These are phyloP conservation scores for Populus ilicifolia DNA, from an alignment of 345 rosid species.

Conservation along the genomic window DNA sequence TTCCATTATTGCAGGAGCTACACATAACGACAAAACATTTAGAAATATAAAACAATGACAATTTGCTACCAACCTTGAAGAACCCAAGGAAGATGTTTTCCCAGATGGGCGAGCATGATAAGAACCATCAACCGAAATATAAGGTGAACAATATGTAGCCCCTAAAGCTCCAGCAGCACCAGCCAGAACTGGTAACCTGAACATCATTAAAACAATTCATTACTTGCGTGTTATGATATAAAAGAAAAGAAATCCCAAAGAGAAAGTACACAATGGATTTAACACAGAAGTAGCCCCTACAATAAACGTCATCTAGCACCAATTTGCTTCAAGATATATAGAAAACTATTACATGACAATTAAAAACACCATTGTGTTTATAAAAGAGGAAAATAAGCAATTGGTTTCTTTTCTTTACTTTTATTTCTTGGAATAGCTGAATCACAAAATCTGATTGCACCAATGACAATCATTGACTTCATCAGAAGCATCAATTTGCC, in stretches of 20 bases:
- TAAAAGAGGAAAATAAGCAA: background rate
- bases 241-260: background rate
- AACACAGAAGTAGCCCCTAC: background rate
- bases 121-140: constrained; percentile 65
- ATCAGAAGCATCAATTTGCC: background rate
- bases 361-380: background rate
- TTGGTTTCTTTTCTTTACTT: background rate
- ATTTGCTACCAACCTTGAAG: constrained; percentile 48
- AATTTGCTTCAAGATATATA: background rate
- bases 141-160: constrained; percentile 69
- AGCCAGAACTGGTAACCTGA: constrained; percentile 82
- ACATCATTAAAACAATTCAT: constrained; percentile 19
- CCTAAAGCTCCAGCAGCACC: constrained; percentile 83
- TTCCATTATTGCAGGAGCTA: too few relatives aligned
- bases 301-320: background rate
- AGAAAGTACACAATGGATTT: background rate
- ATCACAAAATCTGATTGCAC: background rate
- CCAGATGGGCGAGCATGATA: constrained; percentile 55
- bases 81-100: constrained; percentile 50
- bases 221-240: background rate
- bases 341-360: background rate
- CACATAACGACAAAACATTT: background rate
- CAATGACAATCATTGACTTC: background rate
- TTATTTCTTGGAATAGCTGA: background rate
- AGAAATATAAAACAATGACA: background rate